Evolutionary conservation across 2,329 filamentous ascomycete genomes (phyloP).

Genomic region (Colletotrichum echinochloae): DNA sequence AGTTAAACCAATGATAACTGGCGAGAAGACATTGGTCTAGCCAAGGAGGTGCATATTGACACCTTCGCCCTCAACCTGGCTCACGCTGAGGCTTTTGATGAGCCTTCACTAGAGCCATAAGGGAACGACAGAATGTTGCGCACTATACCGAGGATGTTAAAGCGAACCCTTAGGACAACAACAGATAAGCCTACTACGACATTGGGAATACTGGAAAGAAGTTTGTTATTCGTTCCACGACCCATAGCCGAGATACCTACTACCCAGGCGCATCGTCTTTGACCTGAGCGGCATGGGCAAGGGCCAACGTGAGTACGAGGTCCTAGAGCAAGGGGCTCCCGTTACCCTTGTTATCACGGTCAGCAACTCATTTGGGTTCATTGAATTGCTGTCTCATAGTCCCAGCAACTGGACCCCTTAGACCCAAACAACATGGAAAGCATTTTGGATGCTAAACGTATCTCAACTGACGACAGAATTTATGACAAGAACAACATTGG

Average conservation of each 20-base stretch:
- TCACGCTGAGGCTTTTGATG: constrained; percentile 28
- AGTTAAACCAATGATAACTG: neutral
- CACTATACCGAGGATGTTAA: constrained; percentile 44
- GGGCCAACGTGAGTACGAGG: constrained; percentile 50
- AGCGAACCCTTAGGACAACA: constrained; percentile 44
- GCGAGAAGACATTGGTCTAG: constrained; percentile 16
- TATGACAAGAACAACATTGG: constrained; percentile 45
- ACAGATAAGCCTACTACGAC: constrained; percentile 49
- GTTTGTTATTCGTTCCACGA: constrained; percentile 48
- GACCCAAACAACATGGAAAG: constrained; percentile 43
- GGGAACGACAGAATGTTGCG: constrained; percentile 47
- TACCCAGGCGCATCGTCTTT: constrained; percentile 46
- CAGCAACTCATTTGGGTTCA: constrained; percentile 49
- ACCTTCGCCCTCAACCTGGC: constrained; percentile 33
- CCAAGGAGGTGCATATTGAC: constrained; percentile 32
- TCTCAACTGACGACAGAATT: constrained; percentile 47
- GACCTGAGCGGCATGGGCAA: constrained; percentile 49
- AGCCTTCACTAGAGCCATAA: constrained; percentile 31
- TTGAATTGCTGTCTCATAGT: constrained; percentile 47
- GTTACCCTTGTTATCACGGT: constrained; percentile 53
- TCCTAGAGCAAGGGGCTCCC: constrained; percentile 47
- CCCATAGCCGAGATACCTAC: constrained; percentile 46
- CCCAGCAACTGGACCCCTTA: constrained; percentile 49
- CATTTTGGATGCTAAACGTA: constrained; percentile 37
- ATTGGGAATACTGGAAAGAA: constrained; percentile 48